These are phyloP conservation scores for Sporormia fimetaria DNA, from an alignment of 495 filamentous ascomycete genomes.

Conservation along the genomic window DNA sequence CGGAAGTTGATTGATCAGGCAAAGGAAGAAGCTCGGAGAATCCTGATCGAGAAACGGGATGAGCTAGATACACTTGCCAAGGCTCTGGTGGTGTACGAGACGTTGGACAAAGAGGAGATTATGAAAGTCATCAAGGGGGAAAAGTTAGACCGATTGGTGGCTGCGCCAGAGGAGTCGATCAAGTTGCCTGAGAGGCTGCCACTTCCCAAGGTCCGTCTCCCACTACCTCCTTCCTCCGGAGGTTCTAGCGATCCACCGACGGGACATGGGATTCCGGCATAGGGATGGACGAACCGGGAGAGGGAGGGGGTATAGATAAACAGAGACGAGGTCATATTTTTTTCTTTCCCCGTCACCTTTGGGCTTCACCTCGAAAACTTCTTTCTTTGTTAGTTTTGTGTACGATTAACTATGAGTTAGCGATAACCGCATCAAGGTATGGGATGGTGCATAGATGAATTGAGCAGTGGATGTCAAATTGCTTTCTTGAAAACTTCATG, in stretches of 20 bases:
- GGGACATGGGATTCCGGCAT: too few species aligned
- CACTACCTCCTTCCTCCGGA: not conserved
- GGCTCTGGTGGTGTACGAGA: constrained; percentile 89
- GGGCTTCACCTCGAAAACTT: too few species aligned
- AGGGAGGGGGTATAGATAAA: too few species aligned
- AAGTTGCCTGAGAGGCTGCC: constrained; percentile 41
- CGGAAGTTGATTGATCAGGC: constrained; percentile 74
- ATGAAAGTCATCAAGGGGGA: constrained; percentile 77
- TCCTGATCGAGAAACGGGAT: constrained; percentile 59
- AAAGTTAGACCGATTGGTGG: constrained; percentile 53
- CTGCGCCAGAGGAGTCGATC: constrained; percentile 38
- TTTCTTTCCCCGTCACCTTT: too few species aligned
- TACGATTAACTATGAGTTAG: too few species aligned
- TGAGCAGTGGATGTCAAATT: too few species aligned
- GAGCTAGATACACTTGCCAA: constrained; percentile 80
- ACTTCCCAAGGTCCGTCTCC: not conserved
- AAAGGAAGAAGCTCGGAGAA: constrained; percentile 55
- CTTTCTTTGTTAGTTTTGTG: too few species aligned
- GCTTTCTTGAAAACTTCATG: too few species aligned
- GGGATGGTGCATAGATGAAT: too few species aligned
- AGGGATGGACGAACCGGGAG: too few species aligned
- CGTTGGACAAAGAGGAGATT: constrained; percentile 75
- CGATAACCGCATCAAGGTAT: too few species aligned
- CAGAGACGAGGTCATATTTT: too few species aligned
- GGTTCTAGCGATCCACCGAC: not conserved